These are phyloP conservation scores for Saitozyma sp. DNA, from an alignment of 768 basidiomycete genomes.

Conservation along the genomic window DNA sequence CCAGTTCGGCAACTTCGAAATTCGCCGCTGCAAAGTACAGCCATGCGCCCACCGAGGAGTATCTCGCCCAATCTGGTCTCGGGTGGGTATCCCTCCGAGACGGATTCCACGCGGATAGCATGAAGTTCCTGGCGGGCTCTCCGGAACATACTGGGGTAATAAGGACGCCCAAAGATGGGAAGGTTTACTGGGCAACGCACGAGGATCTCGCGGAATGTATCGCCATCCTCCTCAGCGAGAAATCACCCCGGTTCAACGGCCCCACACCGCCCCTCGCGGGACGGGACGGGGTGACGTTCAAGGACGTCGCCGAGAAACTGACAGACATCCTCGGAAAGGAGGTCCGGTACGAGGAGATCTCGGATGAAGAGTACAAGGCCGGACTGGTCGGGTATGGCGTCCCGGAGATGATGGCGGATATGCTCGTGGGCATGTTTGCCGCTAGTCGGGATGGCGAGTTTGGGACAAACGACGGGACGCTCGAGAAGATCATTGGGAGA, in stretches of 20 bases:
- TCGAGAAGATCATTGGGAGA: conserved; percentile 47
- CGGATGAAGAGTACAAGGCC: conserved; percentile 44
- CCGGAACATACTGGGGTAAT: conserved; percentile 28
- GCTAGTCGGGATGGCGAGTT: conserved; percentile 49
- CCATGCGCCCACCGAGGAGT: conserved; percentile 47
- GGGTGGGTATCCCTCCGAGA: conserved; percentile 53
- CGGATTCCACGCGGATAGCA: conserved; percentile 53
- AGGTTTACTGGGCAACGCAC: conserved; percentile 52
- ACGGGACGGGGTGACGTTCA: conserved; percentile 21
- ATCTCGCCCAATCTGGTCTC: conserved; percentile 50
- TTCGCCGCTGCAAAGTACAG: conserved; percentile 52
- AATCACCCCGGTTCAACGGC: background rate
- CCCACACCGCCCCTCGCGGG: background rate
- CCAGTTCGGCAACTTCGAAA: conserved; percentile 21
- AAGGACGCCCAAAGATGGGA: conserved; percentile 51
- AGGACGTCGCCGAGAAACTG: conserved; percentile 39
- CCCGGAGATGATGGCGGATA: conserved; percentile 39
- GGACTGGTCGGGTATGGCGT: conserved; percentile 5
- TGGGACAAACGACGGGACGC: conserved; percentile 40
- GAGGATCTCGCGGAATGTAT: conserved; percentile 54
- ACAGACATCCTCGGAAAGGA: conserved; percentile 27
- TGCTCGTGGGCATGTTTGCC: conserved; percentile 50
- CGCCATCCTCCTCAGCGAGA: conserved; percentile 44
- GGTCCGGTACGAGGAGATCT: conserved; percentile 26
- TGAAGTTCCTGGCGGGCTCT: conserved; percentile 49